Base-by-base conservation (phyloP, 2,329 filamentous ascomycete genomes). In the Xylaria sp. region DNA sequence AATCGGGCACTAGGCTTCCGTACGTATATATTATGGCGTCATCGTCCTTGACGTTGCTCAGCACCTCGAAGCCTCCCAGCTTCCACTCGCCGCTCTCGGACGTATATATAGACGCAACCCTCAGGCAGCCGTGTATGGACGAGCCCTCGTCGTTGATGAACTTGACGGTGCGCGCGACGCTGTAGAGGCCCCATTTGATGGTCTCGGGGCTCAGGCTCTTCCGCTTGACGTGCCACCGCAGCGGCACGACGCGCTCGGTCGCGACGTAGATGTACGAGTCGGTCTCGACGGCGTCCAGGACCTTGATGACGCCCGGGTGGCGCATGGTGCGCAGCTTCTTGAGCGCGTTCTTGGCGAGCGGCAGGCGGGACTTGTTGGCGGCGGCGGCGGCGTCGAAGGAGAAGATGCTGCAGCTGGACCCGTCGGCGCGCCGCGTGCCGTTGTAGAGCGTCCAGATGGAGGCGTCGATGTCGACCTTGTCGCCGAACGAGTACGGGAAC, bases 81-180 rank as follows among this genome's bases (percentile, higher is more conserved):
- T 97, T 98, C 96, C 96, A 99, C 81, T 99, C 96, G 66, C 96
- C 96, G 77, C 96, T 98, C 78, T 98, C 95, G 69, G 93, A 94
- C 3, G 93, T 96, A 80, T 94, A 99, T 71, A 99, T 86, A 0
- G 95, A 97, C 0, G 92, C 92, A 21, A 93, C 92, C 70, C 93
- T 90, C 61, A 99, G 84, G 75, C 89, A 93, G 57, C 94, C 96
- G 76, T 99, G 96, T 60, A 99, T 92, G 0, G 94, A 98, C 2
- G 91, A 86, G 2, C 94, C 96, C 73, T 99, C 96, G 56, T 92
- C 90, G 76, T 99, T 99, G 79, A 99, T 93, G 77, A 99, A 99
- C 76, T 96, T 97, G 73, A 98, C 82, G 0, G 96, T 98, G 78
- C 93, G 92, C 73, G 96, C 94, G 71, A 98, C 84, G 74, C 89